Conservation (phyloP, 2,329 filamentous ascomycete genomes). For the Epichloe sp. region DNA sequence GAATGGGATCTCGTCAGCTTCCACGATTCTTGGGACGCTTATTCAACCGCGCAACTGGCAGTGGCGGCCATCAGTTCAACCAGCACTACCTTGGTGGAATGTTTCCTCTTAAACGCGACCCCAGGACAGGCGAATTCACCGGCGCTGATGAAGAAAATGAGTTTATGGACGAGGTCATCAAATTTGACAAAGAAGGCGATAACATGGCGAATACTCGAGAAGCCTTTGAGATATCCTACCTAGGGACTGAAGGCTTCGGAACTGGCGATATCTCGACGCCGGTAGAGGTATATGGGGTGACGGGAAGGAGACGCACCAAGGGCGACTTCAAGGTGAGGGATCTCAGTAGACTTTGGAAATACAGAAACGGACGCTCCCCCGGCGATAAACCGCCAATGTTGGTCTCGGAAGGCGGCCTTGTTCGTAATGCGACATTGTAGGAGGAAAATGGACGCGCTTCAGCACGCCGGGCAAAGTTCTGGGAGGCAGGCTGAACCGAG, state of each 20-base stretch:
- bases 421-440: slow-evolving; percentile 27
- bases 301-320: slow-evolving; percentile 14
- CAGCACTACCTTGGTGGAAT: slow-evolving; percentile 51
- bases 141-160: slow-evolving; percentile 36
- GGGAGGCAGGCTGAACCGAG: slow-evolving; percentile 27
- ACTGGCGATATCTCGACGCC: slow-evolving; percentile 20
- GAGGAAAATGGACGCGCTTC: not conserved
- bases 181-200: slow-evolving; percentile 29
- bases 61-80: slow-evolving; percentile 44
- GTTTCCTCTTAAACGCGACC: slow-evolving; percentile 38
- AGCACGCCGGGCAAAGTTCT: slow-evolving; percentile 33
- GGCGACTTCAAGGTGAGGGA: slow-evolving; percentile 40
- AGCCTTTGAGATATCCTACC: slow-evolving; percentile 34
- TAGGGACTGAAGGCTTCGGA: slow-evolving; percentile 26
- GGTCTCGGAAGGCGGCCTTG: slow-evolving; percentile 21
- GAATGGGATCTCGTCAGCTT: slow-evolving; percentile 27
- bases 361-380: slow-evolving; percentile 47
- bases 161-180: slow-evolving; percentile 48
- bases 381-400: slow-evolving; percentile 26
- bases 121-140: slow-evolving; percentile 25
- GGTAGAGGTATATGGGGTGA: slow-evolving; percentile 26
- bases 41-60: slow-evolving; percentile 38
- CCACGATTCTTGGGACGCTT: slow-evolving; percentile 49
- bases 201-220: slow-evolving; percentile 31
- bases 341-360: slow-evolving; percentile 48